phyloP scores from a whole-genome alignment of 2,329 filamentous ascomycete genomes.

The Diaporthe ampelina region DNA sequence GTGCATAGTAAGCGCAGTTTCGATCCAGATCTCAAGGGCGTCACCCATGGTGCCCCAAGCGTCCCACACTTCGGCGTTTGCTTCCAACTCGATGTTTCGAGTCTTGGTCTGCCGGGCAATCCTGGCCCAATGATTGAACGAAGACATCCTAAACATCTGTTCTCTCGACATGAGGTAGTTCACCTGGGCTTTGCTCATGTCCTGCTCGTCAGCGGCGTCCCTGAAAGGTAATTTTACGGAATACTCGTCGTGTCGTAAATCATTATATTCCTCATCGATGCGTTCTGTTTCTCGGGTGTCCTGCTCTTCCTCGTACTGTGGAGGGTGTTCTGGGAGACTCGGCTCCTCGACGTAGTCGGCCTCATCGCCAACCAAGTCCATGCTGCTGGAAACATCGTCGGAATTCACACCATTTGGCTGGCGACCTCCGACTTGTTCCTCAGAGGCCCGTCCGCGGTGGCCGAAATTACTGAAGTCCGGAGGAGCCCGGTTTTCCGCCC shows the following conservation, averaged over 20 bases:
- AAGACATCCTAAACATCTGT: slow-evolving; percentile 41
- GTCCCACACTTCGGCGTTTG: slow-evolving; percentile 41
- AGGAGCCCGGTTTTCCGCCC: slow-evolving; percentile 40
- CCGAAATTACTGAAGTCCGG: slow-evolving; percentile 39
- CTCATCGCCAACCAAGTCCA: slow-evolving; percentile 28
- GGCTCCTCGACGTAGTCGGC: slow-evolving; percentile 26
- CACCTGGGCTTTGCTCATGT: slow-evolving; percentile 36
- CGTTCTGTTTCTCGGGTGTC: slow-evolving; percentile 37
- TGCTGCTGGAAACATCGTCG: slow-evolving; percentile 37
- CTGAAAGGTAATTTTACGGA: slow-evolving; percentile 37
- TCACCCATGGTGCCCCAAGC: slow-evolving; percentile 39
- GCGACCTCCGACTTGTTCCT: slow-evolving; percentile 2
- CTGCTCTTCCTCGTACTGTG: slow-evolving; percentile 34
- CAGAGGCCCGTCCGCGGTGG: background rate
- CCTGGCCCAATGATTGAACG: slow-evolving; percentile 40
- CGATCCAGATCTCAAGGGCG: slow-evolving; percentile 60
- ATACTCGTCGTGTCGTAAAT: slow-evolving; percentile 39
- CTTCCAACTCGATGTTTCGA: slow-evolving; percentile 36
- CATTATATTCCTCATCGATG: slow-evolving; percentile 37
- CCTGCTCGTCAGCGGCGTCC: slow-evolving; percentile 32
- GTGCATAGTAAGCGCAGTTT: slow-evolving; percentile 43
- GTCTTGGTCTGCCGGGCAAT: slow-evolving; percentile 29
- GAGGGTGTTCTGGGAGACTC: slow-evolving; percentile 31
- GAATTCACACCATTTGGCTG: slow-evolving; percentile 25
- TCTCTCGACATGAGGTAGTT: slow-evolving; percentile 39